Evolutionary conservation across 1,284 basidiomycete species (phyloP).

Genomic region (Phellinidium pouzarii): DNA sequence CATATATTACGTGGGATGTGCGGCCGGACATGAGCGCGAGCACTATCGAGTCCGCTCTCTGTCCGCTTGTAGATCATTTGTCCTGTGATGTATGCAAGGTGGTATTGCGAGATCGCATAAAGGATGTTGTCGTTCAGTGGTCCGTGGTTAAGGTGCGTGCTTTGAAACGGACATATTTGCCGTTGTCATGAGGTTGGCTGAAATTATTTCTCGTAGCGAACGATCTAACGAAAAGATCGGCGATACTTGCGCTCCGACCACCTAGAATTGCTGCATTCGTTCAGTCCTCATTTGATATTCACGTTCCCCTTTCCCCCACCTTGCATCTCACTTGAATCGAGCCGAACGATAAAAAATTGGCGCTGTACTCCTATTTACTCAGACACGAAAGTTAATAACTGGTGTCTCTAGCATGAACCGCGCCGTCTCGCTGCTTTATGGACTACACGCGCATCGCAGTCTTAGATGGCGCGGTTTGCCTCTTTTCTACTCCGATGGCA

Average conservation of each 20-base stretch:
- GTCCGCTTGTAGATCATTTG: slow-evolving; percentile 51
- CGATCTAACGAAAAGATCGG: not conserved
- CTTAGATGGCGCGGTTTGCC: not conserved
- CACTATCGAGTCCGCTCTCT: slow-evolving; percentile 53
- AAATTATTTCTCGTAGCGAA: not conserved
- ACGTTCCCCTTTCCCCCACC: not conserved
- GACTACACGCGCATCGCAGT: too few species aligned
- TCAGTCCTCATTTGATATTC: not conserved
- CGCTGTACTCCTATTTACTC: not conserved
- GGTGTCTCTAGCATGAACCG: not conserved
- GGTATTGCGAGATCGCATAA: slow-evolving; percentile 57
- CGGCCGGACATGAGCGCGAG: slow-evolving; percentile 39
- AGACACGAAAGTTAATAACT: not conserved
- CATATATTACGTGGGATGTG: slow-evolving; percentile 36
- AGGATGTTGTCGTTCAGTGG: slow-evolving; percentile 66
- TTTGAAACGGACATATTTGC: not conserved
- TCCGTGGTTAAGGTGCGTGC: slow-evolving; percentile 60
- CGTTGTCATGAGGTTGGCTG: too few species aligned
- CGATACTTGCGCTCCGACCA: not conserved
- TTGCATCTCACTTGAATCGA: not conserved
- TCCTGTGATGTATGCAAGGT: slow-evolving; percentile 55
- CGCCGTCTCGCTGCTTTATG: not conserved
- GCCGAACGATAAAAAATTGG: not conserved
- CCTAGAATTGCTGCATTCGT: too few species aligned
- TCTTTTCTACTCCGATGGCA: not conserved